Percentiles rank a stretch among this genome's conserved stretches.
These are phyloP conservation scores for Penicillium sp. DNA, from an alignment of 2,329 filamentous ascomycete species.

Conservation along the genomic window DNA sequence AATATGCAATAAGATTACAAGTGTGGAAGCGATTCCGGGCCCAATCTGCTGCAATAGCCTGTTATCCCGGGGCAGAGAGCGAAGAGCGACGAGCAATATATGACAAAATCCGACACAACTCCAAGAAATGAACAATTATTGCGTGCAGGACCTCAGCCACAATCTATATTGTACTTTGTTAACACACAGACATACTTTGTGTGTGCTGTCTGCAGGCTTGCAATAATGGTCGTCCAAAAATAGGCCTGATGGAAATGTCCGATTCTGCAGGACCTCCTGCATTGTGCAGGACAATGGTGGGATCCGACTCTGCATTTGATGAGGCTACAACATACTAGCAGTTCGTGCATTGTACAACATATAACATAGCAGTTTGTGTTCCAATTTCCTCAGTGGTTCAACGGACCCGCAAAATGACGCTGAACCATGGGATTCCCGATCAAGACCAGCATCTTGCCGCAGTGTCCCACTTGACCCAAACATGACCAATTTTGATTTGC, in stretches of 20 bases:
- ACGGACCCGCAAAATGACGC: neutral
- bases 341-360: neutral
- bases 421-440: neutral
- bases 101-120: neutral
- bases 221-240: neutral
- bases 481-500: neutral
- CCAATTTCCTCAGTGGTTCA: too few relatives aligned
- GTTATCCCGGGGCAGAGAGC: neutral
- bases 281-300: constrained; percentile 7
- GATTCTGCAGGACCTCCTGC: constrained; percentile 8
- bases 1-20: neutral
- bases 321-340: neutral
- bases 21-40: neutral
- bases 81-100: neutral
- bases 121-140: neutral
- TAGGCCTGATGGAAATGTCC: constrained; percentile 2
- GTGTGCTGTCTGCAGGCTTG: neutral
- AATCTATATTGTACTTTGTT: neutral
- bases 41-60: neutral
- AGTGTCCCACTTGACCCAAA: neutral
- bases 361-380: too few relatives aligned
- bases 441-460: neutral
- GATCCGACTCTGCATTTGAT: neutral
- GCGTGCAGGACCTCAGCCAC: constrained; percentile 3
- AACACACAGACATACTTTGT: neutral